Percentiles rank a stretch among this genome's conserved stretches.
These are phyloP conservation scores for Camelina sativa DNA, from an alignment of 345 rosid genomes.

Conservation along the genomic window DNA sequence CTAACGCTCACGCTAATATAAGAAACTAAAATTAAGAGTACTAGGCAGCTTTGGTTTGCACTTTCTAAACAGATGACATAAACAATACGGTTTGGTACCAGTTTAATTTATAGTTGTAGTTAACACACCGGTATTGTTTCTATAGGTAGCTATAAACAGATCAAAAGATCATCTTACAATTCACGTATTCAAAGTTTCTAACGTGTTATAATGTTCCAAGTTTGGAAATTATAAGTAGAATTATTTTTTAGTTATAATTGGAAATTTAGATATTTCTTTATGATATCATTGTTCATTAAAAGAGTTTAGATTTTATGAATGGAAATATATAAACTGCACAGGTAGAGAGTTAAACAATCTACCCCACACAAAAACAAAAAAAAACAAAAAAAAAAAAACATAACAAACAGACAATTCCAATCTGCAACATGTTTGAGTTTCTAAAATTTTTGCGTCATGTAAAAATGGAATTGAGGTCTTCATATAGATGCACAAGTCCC, in stretches of 20 bases:
- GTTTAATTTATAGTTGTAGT: slow-evolving; percentile 4
- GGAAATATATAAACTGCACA: too few species aligned
- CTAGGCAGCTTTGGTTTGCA: not conserved
- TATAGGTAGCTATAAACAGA: not conserved
- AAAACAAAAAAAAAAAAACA: not conserved
- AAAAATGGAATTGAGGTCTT: not conserved
- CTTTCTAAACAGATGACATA: not conserved
- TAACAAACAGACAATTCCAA: not conserved
- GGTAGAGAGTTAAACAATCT: not conserved
- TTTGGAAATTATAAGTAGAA: not conserved
- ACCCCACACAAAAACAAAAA: not conserved
- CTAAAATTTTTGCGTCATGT: not conserved
- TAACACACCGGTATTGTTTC: not conserved
- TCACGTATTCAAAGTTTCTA: not conserved
- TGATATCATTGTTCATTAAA: too few species aligned
- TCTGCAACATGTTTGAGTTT: not conserved
- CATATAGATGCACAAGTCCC: not conserved
- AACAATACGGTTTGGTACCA: not conserved
- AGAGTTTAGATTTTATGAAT: too few species aligned
- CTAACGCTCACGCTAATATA: not conserved
- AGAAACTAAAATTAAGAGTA: slow-evolving; percentile 2
- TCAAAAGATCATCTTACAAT: too few species aligned
- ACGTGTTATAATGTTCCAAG: not conserved
- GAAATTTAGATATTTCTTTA: too few species aligned
- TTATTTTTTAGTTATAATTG: not conserved